Evolutionary conservation across 2,329 filamentous ascomycete species (phyloP).

Genomic region (Talaromyces marneffei): DNA sequence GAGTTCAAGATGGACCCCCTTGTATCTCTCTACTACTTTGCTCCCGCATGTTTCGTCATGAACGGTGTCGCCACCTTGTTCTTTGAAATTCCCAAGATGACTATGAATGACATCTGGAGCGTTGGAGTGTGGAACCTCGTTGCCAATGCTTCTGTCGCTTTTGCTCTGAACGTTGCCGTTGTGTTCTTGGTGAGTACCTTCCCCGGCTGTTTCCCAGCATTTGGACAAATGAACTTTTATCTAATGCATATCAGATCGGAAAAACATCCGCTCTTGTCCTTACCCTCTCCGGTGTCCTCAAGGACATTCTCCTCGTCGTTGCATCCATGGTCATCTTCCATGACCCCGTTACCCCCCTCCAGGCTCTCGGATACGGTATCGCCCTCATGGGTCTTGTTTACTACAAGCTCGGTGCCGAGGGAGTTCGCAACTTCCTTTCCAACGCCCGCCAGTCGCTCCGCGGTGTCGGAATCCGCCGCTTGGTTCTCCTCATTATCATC

Average conservation of each 20-base stretch:
- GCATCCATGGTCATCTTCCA: conserved; percentile 72
- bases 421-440: background rate
- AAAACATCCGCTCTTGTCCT: conserved; percentile 81
- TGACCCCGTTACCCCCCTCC: conserved; percentile 62
- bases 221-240: no score
- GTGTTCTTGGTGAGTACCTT: conserved; percentile 67
- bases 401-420: conserved; percentile 65
- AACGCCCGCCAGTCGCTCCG: background rate
- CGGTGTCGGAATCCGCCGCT: background rate
- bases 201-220: background rate
- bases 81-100: conserved; percentile 61
- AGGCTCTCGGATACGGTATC: conserved; percentile 71
- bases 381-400: conserved; percentile 62
- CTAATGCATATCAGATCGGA: conserved; percentile 59
- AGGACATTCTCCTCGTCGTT: conserved; percentile 76
- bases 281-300: conserved; percentile 78
- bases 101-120: conserved; percentile 58
- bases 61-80: conserved; percentile 65
- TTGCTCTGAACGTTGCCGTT: conserved; percentile 73
- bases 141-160: conserved; percentile 68
- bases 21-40: conserved; percentile 84
- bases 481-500: background rate
- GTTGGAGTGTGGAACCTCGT: conserved; percentile 62
- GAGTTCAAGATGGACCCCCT: conserved; percentile 86
- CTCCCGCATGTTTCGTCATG: conserved; percentile 75